phyloP scores from a whole-genome alignment of 148 eudicot genomes.

The Camellia japonica region DNA sequence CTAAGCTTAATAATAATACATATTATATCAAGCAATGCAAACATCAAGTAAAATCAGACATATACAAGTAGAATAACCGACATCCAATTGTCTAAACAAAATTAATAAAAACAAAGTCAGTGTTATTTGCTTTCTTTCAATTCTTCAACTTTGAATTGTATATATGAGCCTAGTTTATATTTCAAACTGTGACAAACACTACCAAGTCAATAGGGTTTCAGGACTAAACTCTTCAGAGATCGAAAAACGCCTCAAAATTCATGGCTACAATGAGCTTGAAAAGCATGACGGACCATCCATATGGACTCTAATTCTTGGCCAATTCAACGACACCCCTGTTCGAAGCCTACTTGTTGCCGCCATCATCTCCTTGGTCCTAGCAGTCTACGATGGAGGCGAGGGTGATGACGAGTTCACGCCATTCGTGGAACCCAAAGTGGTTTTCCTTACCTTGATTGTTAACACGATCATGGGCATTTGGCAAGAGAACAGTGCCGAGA shows the following conservation, averaged over 20 bases:
- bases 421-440: conserved; percentile 27
- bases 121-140: no score
- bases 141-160: no score
- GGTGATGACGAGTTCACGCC: conserved; percentile 23
- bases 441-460: conserved; percentile 23
- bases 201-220: background rate
- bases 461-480: conserved; percentile 29
- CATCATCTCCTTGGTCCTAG: conserved; percentile 26
- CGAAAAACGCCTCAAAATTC: conserved; percentile 14
- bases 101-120: no score
- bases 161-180: no score
- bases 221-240: conserved; percentile 18
- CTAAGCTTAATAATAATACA: no score
- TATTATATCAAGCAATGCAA: no score
- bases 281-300: conserved; percentile 32
- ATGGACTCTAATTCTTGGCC: conserved; percentile 19
- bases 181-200: conserved; percentile 17
- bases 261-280: conserved; percentile 27
- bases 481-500: conserved; percentile 34
- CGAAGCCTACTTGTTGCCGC: conserved; percentile 26
- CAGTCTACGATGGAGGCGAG: conserved; percentile 26
- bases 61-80: no score
- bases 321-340: conserved; percentile 28
- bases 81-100: no score
- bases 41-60: no score